Conservation (phyloP, 176 grass and related monocot species). For the bread wheat (Triticum aestivum) region IWGSC_CS_RefSeq_v2.1 NC_057797.1:597567694-597568193, state of each 20-base stretch:
- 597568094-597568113: too few relatives aligned
- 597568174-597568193: too few relatives aligned
- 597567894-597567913: slow-evolving; percentile 7
- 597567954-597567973: not conserved
- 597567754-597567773: not conserved
- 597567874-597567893: not conserved
- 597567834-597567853: not conserved
- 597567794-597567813: slow-evolving; percentile 6
- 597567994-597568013: not conserved
- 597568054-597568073: too few relatives aligned
- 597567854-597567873: not conserved
- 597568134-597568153: too few relatives aligned
- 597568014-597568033: not conserved
- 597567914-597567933: not conserved
- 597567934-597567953: not conserved
- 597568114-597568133: too few relatives aligned
- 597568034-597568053: too few relatives aligned
- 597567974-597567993: not conserved
- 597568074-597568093: too few relatives aligned
- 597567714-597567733: too few relatives aligned
- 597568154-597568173: too few relatives aligned
- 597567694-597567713: too few relatives aligned
- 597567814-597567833: not conserved
- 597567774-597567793: slow-evolving; percentile 3
- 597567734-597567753: not conserved